Evolutionary conservation across 2,329 filamentous ascomycete genomes (phyloP).

Genomic region (Venturia carpophila): DNA sequence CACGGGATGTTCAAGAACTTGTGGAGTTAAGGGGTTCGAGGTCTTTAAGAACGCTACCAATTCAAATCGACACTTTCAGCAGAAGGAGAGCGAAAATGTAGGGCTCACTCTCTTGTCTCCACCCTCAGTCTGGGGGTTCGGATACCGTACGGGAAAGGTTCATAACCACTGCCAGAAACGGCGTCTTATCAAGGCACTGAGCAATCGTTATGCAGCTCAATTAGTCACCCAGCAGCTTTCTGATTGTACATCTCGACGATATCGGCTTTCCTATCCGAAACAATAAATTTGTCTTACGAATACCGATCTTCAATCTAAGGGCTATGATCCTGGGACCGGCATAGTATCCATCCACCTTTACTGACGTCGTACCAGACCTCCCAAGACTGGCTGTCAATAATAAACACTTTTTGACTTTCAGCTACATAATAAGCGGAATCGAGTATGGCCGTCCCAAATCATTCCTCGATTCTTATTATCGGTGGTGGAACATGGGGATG

Average conservation of each 20-base stretch:
- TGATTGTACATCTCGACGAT: background rate
- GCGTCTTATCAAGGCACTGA: too few species aligned
- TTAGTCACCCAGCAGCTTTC: too few species aligned
- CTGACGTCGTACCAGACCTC: background rate
- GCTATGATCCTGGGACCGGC: background rate
- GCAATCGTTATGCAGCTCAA: too few species aligned
- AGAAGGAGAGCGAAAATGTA: too few species aligned
- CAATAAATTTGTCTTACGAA: background rate
- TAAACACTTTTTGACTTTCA: background rate
- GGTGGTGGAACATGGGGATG: slow-evolving; percentile 47
- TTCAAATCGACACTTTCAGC: too few species aligned
- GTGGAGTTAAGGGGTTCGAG: too few species aligned
- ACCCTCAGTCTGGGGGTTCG: too few species aligned
- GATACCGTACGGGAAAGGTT: too few species aligned
- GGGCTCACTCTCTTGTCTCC: too few species aligned
- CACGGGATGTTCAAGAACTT: too few species aligned
- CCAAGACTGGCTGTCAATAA: background rate
- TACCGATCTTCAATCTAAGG: background rate
- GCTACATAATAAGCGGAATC: background rate
- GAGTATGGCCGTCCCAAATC: background rate
- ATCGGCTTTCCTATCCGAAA: background rate
- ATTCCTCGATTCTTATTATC: slow-evolving; percentile 33
- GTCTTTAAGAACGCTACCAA: too few species aligned
- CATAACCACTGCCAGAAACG: too few species aligned
- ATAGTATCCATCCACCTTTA: background rate